Percentiles rank a stretch among this genome's conserved stretches.
Conservation (phyloP, 192 early-diverging fungal genomes). For the Mortierella alpina region DNA sequence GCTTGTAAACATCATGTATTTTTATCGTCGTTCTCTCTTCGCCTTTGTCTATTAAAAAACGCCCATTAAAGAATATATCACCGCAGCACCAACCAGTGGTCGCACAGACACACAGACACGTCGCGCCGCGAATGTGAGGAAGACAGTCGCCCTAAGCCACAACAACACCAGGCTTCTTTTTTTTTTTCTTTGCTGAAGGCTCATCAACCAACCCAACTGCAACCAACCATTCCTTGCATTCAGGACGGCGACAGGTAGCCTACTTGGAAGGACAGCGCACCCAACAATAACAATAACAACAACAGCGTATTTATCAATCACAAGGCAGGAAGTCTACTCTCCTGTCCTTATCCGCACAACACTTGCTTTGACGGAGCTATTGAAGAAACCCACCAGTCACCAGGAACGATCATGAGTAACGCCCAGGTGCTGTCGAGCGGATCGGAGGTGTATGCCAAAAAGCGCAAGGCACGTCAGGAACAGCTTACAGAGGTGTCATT, state of each 20-base stretch:
- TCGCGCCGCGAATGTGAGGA: background rate
- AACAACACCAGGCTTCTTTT: constrained; percentile 10
- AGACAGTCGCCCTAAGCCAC: constrained; percentile 22
- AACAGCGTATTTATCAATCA: background rate
- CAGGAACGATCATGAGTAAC: constrained; percentile 58
- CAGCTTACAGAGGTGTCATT: constrained; percentile 73
- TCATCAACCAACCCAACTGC: background rate
- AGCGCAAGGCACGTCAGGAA: constrained; percentile 72
- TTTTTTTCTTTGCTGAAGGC: constrained; percentile 6
- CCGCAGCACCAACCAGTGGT: background rate
- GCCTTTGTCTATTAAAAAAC: background rate
- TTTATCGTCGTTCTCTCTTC: too few species aligned
- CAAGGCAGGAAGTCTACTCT: too few species aligned
- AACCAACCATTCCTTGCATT: too few species aligned
- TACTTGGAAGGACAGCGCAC: background rate
- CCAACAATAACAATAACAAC: background rate
- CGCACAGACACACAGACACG: background rate
- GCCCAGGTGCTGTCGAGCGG: constrained; percentile 69
- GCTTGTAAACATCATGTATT: background rate
- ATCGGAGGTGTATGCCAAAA: constrained; percentile 72
- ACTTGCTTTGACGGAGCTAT: too few species aligned
- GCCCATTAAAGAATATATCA: background rate
- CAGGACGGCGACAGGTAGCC: too few species aligned
- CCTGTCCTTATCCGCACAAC: too few species aligned
- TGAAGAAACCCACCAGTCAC: background rate